Evolutionary conservation across 345 rosid species (phyloP).

Genomic region (Dipteronia sinensis): DNA sequence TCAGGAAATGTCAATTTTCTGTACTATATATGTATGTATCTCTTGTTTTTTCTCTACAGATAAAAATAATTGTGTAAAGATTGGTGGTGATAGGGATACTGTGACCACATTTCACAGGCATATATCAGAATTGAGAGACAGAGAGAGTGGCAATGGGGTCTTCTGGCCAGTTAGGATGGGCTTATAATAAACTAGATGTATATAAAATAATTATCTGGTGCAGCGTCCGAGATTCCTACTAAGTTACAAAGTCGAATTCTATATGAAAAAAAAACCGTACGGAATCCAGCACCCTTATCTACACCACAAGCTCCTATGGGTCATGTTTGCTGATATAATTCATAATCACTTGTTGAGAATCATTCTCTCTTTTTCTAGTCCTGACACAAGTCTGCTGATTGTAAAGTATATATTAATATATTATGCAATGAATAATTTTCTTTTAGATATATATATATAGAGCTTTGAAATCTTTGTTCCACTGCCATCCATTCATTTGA

Average conservation of each 20-base stretch:
- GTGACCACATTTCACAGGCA: slow-evolving; percentile 14
- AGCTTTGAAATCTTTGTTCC: neutral
- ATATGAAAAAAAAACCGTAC: too few relatives aligned
- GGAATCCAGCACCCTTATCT: too few relatives aligned
- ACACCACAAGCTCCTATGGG: neutral
- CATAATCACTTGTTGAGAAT: slow-evolving; percentile 41
- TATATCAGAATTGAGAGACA: slow-evolving; percentile 4
- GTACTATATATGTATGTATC: neutral
- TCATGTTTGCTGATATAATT: slow-evolving; percentile 27
- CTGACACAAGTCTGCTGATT: slow-evolving; percentile 28
- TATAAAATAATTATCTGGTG: slow-evolving; percentile 27
- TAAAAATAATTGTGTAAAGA: slow-evolving; percentile 3
- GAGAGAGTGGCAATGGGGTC: slow-evolving; percentile 12
- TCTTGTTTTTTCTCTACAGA: slow-evolving; percentile 4
- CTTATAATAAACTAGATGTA: slow-evolving; percentile 25
- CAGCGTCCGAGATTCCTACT: too few relatives aligned
- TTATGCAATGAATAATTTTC: slow-evolving; percentile 13
- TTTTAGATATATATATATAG: neutral
- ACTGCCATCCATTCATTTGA: slow-evolving; percentile 12
- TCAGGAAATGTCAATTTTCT: slow-evolving; percentile 19
- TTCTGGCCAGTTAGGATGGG: slow-evolving; percentile 31
- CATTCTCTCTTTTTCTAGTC: slow-evolving; percentile 35
- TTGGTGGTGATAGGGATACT: neutral
- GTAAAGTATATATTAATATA: slow-evolving; percentile 24
- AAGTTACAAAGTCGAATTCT: too few relatives aligned